A percentile compares a stretch with the other conserved stretches of the same genome.
These are phyloP conservation scores for Hymenoscyphus repandus DNA, from an alignment of 2,329 filamentous ascomycete genomes.

Conservation along the genomic window DNA sequence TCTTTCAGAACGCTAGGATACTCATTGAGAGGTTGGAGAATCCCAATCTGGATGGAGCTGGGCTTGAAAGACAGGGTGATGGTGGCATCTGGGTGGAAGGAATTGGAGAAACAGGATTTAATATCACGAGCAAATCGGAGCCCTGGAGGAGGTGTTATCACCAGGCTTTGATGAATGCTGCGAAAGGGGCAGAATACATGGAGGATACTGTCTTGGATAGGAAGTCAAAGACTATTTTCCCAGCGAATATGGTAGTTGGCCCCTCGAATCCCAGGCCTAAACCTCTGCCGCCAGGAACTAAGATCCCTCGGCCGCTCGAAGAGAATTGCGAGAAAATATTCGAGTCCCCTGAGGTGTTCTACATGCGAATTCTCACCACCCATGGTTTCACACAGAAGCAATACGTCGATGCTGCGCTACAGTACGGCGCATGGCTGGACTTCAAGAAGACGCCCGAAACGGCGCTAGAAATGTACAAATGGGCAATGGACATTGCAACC, in stretches of 20 bases:
- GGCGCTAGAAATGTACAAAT: slow-evolving; percentile 66
- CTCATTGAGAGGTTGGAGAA: slow-evolving; percentile 67
- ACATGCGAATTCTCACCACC: slow-evolving; percentile 76
- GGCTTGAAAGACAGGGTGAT: slow-evolving; percentile 46
- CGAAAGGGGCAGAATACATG: slow-evolving; percentile 71
- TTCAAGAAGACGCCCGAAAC: slow-evolving; percentile 64
- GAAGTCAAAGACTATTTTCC: slow-evolving; percentile 61
- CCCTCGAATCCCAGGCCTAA: slow-evolving; percentile 78
- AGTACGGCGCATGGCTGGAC: slow-evolving; percentile 80
- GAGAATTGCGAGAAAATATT: slow-evolving; percentile 70
- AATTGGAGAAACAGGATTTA: slow-evolving; percentile 40
- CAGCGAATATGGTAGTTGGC: slow-evolving; percentile 68
- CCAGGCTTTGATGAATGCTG: slow-evolving; percentile 72
- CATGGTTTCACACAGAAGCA: slow-evolving; percentile 75
- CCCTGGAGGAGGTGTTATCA: slow-evolving; percentile 84
- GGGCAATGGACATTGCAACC: slow-evolving; percentile 71
- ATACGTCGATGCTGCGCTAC: slow-evolving; percentile 73
- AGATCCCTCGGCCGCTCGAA: slow-evolving; percentile 58
- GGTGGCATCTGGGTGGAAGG: slow-evolving; percentile 50
- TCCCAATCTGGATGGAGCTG: slow-evolving; percentile 60
- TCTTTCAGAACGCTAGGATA: slow-evolving; percentile 54
- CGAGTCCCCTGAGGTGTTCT: slow-evolving; percentile 67
- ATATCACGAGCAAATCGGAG: slow-evolving; percentile 59
- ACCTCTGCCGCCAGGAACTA: slow-evolving; percentile 60
- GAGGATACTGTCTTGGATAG: slow-evolving; percentile 73